phyloP scores from a whole-genome alignment of 2,329 filamentous ascomycete genomes.

The Dactylellina drechsleri region DNA sequence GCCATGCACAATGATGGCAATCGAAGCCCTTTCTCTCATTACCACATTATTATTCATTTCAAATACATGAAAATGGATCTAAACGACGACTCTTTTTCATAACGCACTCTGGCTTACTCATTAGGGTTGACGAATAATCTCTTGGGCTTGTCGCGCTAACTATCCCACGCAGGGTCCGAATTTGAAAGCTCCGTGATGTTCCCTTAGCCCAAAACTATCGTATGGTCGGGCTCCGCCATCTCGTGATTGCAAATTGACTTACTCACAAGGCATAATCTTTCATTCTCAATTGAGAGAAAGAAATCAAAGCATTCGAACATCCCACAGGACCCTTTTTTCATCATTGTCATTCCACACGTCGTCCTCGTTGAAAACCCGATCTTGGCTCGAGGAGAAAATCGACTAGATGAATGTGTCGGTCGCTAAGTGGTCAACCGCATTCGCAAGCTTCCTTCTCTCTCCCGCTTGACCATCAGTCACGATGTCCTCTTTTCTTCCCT shows the following conservation, averaged over 20 bases:
- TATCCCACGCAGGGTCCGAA: slow-evolving; percentile 11
- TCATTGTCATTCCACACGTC: not conserved
- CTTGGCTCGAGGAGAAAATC: too few species aligned
- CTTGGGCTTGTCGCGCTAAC: too few species aligned
- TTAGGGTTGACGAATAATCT: slow-evolving; percentile 19
- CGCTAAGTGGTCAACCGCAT: slow-evolving; percentile 34
- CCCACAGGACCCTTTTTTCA: not conserved
- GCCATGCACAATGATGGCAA: slow-evolving; percentile 47
- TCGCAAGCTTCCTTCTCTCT: slow-evolving; percentile 10
- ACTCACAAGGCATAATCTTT: slow-evolving; percentile 40
- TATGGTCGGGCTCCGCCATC: slow-evolving; percentile 41
- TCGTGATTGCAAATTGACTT: slow-evolving; percentile 49
- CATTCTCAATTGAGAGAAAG: not conserved
- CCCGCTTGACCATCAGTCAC: slow-evolving; percentile 47
- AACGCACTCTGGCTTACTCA: slow-evolving; percentile 35
- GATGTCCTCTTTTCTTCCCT: slow-evolving; percentile 12
- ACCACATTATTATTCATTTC: slow-evolving; percentile 27
- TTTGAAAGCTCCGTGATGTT: not conserved
- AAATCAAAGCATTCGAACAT: too few species aligned
- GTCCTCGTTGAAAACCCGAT: too few species aligned
- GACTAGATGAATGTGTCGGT: slow-evolving; percentile 31
- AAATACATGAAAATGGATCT: slow-evolving; percentile 21
- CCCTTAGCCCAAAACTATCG: not conserved
- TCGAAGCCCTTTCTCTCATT: slow-evolving; percentile 17
- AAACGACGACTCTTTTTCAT: too few species aligned